Base-by-base conservation (phyloP, 768 basidiomycete species). In the Thelephora aurantiotincta region DNA sequence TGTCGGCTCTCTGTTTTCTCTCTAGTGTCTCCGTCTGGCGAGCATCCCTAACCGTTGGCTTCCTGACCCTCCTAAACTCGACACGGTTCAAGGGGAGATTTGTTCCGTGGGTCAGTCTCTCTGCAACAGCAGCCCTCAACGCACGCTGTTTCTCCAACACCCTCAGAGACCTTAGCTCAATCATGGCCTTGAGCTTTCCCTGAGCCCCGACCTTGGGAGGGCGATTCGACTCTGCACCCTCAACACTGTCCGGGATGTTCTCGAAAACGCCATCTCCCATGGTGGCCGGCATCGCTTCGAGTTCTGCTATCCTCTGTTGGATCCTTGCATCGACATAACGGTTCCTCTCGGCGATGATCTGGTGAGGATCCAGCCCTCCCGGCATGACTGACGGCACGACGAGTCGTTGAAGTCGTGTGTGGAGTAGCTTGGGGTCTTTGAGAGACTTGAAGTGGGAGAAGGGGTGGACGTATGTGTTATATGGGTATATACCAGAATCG, bases 351-450 rank as follows among this genome's bases (percentile, higher is more conserved):
- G 88, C 83, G 57, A 92, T 72, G 51, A 97, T 74, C 53, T 89
- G 78, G 55, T 93, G 83, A 3, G 93, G 87, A 61, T 99, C 96
- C 26, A 99, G 77, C 13, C 94, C 94, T 9, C 73, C 66, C 0
- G 96, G 94, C 78, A 89, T 87, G 51, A 97, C 67, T 6, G 85
- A 85, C 0, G 96, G 96, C 16, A 98, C 72, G 37, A 97, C 67
- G 19, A 90, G 73, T 2, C 85, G 74, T 57, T 89, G 86, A 23
- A 88, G 69, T 33, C 82, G 80, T 23, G 82, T 82, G 1, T 80
- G 77, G 54, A 77, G 80, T 48, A 78, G 65, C 37, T 70, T 63
- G 12, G 80, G 78, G 57, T 78, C 78, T 44, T 67, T 70, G 45
- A 78, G 76, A 26, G 74, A 53, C 20, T 73, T 68, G 53, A 87